Base-by-base conservation (phyloP, 1,139 yeast genomes). In the Saccharomyces hybrid region DNA sequence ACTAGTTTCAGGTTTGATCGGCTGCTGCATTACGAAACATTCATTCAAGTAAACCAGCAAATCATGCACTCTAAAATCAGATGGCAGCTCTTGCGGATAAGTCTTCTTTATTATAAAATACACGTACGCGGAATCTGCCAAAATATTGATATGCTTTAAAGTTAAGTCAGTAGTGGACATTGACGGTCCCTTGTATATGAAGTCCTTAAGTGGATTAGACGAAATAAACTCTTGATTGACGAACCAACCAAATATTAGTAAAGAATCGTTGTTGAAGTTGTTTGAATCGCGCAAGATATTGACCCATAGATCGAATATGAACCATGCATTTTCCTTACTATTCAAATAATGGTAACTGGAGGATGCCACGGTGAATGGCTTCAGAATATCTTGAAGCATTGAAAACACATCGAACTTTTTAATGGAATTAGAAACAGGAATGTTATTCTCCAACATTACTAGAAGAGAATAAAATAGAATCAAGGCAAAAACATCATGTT, bases 221-320 rank as follows among this genome's bases (percentile, higher is more conserved):
- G 51, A 51, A n/a, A 49, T 20, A 16, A 48, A 34, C 13, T 44
- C 49, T 49, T 55, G 55, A 25, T 41, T 50, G 14, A 50, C 25
- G 34, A 53, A 55, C 55, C 55, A 55, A 31, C 50, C 41, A 23
- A 50, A 55, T 14, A 55, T 55, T 27, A 26, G 38, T 5, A 44
- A 25, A 25, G 55, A 56, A 14, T 46, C 34, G 28, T 34, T 16
- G 44, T 38, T 38, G 44, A 38, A 38, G 23, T 38, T 38, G 44
- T 9, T 38, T 16, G 44, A 47, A 29, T 38, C 26, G 34, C 52
- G 46, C 28, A 48, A 32, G n/a, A 47, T 27, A 31, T 55, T 49
- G 13, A 50, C 50, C 58, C 58, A 56, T n/a, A 54, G 29, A 31
- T 56, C 46, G 50, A 55, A 55, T 8, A 55, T 46, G 16, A 53